A percentile compares a stretch with the other conserved stretches of the same genome.
Evolutionary conservation across 2,329 filamentous ascomycete species (phyloP).

Genomic region (Fusarium secorum): DNA sequence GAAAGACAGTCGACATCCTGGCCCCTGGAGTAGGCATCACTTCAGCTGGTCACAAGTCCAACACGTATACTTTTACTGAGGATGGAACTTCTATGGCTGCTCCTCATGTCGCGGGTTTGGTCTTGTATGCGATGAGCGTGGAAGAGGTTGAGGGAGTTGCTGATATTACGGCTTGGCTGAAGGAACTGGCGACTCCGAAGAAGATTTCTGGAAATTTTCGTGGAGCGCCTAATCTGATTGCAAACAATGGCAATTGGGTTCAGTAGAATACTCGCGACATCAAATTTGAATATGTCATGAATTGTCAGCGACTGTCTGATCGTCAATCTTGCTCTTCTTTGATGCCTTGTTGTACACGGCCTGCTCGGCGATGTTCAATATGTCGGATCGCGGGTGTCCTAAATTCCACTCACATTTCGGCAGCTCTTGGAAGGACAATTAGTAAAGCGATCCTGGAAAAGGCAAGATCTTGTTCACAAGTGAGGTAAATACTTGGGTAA

Average conservation of each 20-base stretch:
- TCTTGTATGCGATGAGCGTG: constrained; percentile 49
- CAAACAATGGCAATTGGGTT: neutral
- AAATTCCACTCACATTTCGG: neutral
- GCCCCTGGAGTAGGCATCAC: constrained; percentile 54
- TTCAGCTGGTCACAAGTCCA: constrained; percentile 48
- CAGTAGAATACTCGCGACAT: neutral
- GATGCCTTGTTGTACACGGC: fast-evolving
- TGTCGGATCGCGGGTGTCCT: too few relatives aligned
- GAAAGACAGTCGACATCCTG: constrained; percentile 53
- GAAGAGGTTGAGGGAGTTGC: neutral
- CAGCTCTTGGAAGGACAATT: neutral
- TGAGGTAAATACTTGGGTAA: neutral
- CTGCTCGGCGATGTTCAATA: too few relatives aligned
- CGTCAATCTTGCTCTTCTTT: neutral
- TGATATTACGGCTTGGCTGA: constrained; percentile 1
- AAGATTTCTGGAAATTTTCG: neutral
- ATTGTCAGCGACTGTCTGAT: too few relatives aligned
- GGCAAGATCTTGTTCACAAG: fast-evolving
- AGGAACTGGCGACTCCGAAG: neutral
- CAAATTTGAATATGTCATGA: neutral
- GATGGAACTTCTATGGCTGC: constrained; percentile 62
- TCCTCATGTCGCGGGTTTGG: constrained; percentile 62
- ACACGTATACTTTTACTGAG: constrained; percentile 45
- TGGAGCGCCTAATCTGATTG: constrained; percentile 10
- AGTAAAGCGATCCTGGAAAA: too few relatives aligned